Conservation (phyloP, 163 green algal genomes). For the Picocystis sp. region DNA sequence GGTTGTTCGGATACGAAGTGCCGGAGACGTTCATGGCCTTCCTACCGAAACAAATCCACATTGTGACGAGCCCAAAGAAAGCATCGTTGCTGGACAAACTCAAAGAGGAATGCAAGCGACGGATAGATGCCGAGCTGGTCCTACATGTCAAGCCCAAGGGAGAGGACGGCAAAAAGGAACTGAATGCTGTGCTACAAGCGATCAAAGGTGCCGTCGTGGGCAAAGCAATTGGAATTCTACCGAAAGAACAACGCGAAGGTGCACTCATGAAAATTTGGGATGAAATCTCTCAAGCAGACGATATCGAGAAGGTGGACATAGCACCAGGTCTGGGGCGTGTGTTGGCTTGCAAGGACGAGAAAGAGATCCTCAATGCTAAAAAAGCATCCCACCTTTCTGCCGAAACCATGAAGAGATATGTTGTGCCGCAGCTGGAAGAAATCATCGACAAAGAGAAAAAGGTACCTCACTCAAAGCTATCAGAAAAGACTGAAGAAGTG, state of each 20-base stretch:
- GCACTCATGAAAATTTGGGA: constrained; percentile 13
- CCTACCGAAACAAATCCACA: constrained; percentile 45
- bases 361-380: constrained; percentile 50
- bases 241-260: constrained; percentile 58
- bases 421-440: constrained; percentile 35
- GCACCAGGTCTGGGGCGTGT: constrained; percentile 38
- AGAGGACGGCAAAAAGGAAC: constrained; percentile 48
- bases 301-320: constrained; percentile 4
- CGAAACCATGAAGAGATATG: constrained; percentile 57
- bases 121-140: constrained; percentile 31
- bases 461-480: constrained; percentile 55
- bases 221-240: constrained; percentile 29
- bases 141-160: constrained; percentile 56
- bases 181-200: constrained; percentile 33
- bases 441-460: constrained; percentile 77
- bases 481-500: constrained; percentile 38
- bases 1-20: constrained; percentile 91
- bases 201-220: constrained; percentile 28
- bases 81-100: constrained; percentile 46
- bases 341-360: constrained; percentile 46
- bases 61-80: constrained; percentile 74
- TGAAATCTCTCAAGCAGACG: not conserved
- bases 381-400: constrained; percentile 59
- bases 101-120: constrained; percentile 16
- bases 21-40: constrained; percentile 78